phyloP scores from a whole-genome alignment of 2,329 filamentous ascomycete genomes.

The Fusarium sp. region DNA sequence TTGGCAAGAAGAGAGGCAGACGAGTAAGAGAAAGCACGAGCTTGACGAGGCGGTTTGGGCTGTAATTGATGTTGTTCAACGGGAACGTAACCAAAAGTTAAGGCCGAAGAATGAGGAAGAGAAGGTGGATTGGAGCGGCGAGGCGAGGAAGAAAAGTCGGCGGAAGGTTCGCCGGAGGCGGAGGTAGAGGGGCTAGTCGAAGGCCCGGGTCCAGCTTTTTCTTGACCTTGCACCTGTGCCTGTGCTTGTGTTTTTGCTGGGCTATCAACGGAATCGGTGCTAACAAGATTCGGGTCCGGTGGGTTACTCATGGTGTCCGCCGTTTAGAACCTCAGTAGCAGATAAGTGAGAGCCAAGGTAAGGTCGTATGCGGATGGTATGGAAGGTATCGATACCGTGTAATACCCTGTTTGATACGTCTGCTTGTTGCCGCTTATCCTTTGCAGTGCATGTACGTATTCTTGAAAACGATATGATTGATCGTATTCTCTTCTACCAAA shows the following conservation, averaged over 20 bases:
- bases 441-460: not conserved
- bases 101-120: slow-evolving; percentile 27
- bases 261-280: slow-evolving; percentile 40
- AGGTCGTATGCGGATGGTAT: slow-evolving; percentile 6
- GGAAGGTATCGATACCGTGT: slow-evolving; percentile 10
- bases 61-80: slow-evolving; percentile 22
- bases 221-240: slow-evolving; percentile 14
- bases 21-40: slow-evolving; percentile 42
- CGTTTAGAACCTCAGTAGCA: slow-evolving; percentile 30
- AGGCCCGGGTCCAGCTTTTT: slow-evolving; percentile 1
- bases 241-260: slow-evolving; percentile 11
- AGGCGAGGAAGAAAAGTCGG: slow-evolving; percentile 44
- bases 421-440: slow-evolving; percentile 14
- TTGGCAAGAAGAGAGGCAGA: slow-evolving; percentile 51
- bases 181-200: slow-evolving; percentile 45
- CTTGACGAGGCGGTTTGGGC: slow-evolving; percentile 26
- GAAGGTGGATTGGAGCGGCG: slow-evolving; percentile 31
- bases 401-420: slow-evolving; percentile 16
- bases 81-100: slow-evolving; percentile 29
- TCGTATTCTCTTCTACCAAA: not conserved
- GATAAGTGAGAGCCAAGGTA: slow-evolving; percentile 21
- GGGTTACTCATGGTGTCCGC: slow-evolving; percentile 39
- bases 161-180: slow-evolving; percentile 44
- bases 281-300: slow-evolving; percentile 42
- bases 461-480: not conserved